These are phyloP conservation scores for Microbotryum scabiosae DNA, from an alignment of 1,284 basidiomycete species.

Conservation along the genomic window DNA sequence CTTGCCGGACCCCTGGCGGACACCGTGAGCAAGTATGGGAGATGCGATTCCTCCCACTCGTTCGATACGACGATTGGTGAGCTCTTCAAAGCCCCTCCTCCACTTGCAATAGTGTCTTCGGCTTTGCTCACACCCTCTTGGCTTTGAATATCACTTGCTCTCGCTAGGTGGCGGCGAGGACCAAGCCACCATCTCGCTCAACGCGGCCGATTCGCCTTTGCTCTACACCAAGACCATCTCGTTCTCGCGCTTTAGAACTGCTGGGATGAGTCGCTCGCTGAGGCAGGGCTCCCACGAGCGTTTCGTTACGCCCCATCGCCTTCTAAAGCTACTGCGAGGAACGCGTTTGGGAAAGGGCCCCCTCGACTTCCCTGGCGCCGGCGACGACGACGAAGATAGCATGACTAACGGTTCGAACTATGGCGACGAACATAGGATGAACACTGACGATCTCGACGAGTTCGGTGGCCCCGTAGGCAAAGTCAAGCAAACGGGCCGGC, in stretches of 20 bases:
- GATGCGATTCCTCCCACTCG: too few relatives aligned
- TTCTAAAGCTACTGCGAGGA: slow-evolving; percentile 42
- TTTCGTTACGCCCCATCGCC: slow-evolving; percentile 82
- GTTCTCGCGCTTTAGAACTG: slow-evolving; percentile 89
- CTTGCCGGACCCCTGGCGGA: too few relatives aligned
- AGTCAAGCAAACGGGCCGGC: slow-evolving; percentile 64
- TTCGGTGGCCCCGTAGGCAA: neutral
- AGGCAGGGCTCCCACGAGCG: slow-evolving; percentile 80
- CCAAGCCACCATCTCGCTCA: neutral
- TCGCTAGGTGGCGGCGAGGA: too few relatives aligned
- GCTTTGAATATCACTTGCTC: too few relatives aligned
- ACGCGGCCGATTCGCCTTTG: slow-evolving; percentile 22
- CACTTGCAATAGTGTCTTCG: too few relatives aligned
- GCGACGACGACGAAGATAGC: slow-evolving; percentile 1
- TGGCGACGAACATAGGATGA: slow-evolving; percentile 10
- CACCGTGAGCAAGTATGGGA: too few relatives aligned
- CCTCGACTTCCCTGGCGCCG: slow-evolving; percentile 10
- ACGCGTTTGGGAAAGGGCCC: slow-evolving; percentile 21
- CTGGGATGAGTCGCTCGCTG: slow-evolving; percentile 84
- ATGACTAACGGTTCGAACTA: neutral
- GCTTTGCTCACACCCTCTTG: too few relatives aligned
- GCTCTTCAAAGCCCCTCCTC: too few relatives aligned
- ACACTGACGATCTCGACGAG: slow-evolving; percentile 5
- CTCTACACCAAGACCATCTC: slow-evolving; percentile 64
- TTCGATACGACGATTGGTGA: too few relatives aligned